phyloP scores from a whole-genome alignment of 768 basidiomycete genomes.

The Amylocystis lapponica region DNA sequence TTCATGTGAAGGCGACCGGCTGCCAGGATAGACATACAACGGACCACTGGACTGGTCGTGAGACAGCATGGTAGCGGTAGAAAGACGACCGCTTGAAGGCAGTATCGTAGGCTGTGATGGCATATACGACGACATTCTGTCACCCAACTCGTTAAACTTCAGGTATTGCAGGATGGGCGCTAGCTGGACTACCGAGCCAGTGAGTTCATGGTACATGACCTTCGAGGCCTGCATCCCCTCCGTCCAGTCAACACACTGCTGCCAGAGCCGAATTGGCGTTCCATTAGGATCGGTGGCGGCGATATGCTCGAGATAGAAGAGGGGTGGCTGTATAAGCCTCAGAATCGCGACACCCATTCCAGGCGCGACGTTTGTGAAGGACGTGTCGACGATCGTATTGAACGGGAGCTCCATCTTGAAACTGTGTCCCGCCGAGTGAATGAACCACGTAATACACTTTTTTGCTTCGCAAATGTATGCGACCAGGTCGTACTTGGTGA shows the following conservation, averaged over 20 bases:
- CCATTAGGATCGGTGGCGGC: slow-evolving; percentile 11
- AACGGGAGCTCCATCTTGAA: slow-evolving; percentile 88
- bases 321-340: slow-evolving; percentile 58
- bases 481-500: slow-evolving; percentile 60
- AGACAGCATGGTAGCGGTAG: too few relatives aligned
- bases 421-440: slow-evolving; percentile 61
- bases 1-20: too few relatives aligned
- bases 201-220: slow-evolving; percentile 57
- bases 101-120: too few relatives aligned
- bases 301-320: slow-evolving; percentile 58
- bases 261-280: slow-evolving; percentile 36
- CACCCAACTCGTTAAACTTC: slow-evolving; percentile 9
- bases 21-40: too few relatives aligned
- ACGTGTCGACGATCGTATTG: slow-evolving; percentile 50
- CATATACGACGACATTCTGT: slow-evolving; percentile 3
- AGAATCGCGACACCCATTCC: slow-evolving; percentile 58
- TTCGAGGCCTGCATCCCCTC: slow-evolving; percentile 64
- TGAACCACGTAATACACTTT: slow-evolving; percentile 72
- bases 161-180: slow-evolving; percentile 49
- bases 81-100: too few relatives aligned
- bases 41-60: too few relatives aligned
- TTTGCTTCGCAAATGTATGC: slow-evolving; percentile 68
- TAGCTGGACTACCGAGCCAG: slow-evolving; percentile 59
- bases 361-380: slow-evolving; percentile 48
- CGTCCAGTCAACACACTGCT: slow-evolving; percentile 69